Evolutionary conservation across 164 flowering plant species (phyloP), one percentile per base, ranked within the genome.

Genomic region (Liriodendron chinense): DNA sequence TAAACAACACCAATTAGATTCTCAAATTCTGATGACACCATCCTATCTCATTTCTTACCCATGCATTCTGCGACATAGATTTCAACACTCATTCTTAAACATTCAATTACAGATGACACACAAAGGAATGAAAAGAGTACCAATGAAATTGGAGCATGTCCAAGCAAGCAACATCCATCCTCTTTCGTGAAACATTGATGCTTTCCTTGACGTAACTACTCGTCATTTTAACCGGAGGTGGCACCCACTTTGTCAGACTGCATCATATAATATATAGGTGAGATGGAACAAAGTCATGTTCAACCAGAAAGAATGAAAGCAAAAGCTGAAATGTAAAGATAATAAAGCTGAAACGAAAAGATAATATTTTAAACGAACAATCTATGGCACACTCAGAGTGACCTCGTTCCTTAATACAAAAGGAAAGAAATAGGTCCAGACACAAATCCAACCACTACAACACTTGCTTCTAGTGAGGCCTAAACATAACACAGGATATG

Each of bases 131-230:
- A 63, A 48, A 48, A 68, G 49, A 21, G 34, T 85, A 96, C 99
- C 99, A 96, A 72, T 96, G 99, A 83, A 96, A 96, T 83, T 96
- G 98, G 82, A 96, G 97, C 99, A 96, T 94, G 85, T 96, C 99
- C 85, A 96, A 77, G 73, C 88, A 80, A 70, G 90, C 75, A 83
- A 96, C 97, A 83, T 94, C 99, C 99, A 96, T 96, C 83, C 99
- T 89, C 89, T 89, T 96, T 71, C 91, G 78, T 72, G 98, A 96
- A 76, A 91, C 82, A 77, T 94, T 74, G 61, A 96, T 96, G 85
- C 78, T 88, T 65, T 89, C 85, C 61, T 88, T 78, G 18, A 96
- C 97, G 77, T 59, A 91, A 70, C 89, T 87, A 71, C 97, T 82
- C 2, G 97, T 90, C 97, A 96, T 96, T 87, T 94, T 96, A 69